Percentiles rank a stretch among this genome's conserved stretches.
These are phyloP conservation scores for Dunaliella primolecta DNA, from an alignment of 139 green algal genomes.

Conservation along the genomic window DNA sequence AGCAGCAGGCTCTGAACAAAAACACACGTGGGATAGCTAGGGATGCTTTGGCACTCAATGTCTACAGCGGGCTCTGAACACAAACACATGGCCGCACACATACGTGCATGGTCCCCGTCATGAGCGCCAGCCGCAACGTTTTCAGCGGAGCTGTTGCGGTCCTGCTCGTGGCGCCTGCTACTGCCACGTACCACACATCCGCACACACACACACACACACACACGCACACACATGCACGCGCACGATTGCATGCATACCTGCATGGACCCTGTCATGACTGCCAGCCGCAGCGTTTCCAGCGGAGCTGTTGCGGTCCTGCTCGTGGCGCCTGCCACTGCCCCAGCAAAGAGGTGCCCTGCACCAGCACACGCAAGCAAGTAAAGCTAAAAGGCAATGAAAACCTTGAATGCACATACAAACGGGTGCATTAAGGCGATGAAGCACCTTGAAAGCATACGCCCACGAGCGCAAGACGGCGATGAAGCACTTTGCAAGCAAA, in stretches of 20 bases:
- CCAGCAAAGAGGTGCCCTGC: constrained; percentile 74
- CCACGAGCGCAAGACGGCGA: too few species aligned
- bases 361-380: too few species aligned
- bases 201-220: not conserved
- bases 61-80: too few species aligned
- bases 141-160: constrained; percentile 80
- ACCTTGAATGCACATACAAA: too few species aligned
- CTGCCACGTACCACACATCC: constrained; percentile 25
- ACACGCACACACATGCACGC: not conserved
- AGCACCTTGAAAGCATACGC: too few species aligned
- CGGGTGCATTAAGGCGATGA: too few species aligned
- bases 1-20: too few species aligned
- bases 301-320: constrained; percentile 72
- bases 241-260: not conserved
- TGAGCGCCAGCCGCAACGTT: constrained; percentile 68
- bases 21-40: too few species aligned
- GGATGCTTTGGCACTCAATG: too few species aligned
- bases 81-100: not conserved
- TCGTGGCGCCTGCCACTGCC: constrained; percentile 67
- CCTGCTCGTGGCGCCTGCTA: constrained; percentile 68
- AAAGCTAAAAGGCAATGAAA: too few species aligned
- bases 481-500: too few species aligned
- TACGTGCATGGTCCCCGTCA: constrained; percentile 45
- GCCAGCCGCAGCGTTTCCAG: constrained; percentile 76
- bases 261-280: constrained; percentile 60